Conservation (phyloP, 306 rosid genomes). For the Trifolium repens region DNA sequence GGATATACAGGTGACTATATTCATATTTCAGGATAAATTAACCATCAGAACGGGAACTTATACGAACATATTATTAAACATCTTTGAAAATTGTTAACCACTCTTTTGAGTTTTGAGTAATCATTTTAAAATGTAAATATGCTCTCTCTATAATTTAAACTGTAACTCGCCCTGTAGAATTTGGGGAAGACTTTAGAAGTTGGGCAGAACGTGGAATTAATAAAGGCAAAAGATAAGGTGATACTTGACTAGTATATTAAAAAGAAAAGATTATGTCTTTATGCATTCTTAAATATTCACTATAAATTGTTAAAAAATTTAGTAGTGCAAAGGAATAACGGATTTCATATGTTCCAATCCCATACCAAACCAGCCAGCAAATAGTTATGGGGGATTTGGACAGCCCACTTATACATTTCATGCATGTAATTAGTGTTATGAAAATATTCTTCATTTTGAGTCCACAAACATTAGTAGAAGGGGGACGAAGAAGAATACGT, state of each 20-base stretch:
- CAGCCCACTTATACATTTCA: constrained; percentile 38
- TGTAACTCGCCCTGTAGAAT: background rate
- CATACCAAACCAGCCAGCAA: constrained; percentile 34
- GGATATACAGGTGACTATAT: constrained; percentile 11
- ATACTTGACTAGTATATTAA: background rate
- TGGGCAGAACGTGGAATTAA: background rate
- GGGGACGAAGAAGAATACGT: constrained; percentile 31
- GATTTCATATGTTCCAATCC: constrained; percentile 37
- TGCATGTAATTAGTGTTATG: constrained; percentile 23
- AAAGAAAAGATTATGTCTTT: constrained; percentile 12
- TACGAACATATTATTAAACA: constrained; percentile 16
- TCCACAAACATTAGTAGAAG: constrained; percentile 29
- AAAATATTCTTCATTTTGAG: constrained; percentile 26
- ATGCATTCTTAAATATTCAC: constrained; percentile 34
- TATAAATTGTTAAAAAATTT: constrained; percentile 20
- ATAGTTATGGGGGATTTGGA: constrained; percentile 31
- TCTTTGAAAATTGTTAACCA: constrained; percentile 13
- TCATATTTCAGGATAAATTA: background rate
- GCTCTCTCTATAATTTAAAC: constrained; percentile 16
- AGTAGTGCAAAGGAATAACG: constrained; percentile 2
- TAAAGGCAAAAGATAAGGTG: constrained; percentile 15
- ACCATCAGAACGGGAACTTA: constrained; percentile 13
- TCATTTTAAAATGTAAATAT: constrained; percentile 29
- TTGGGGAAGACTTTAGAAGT: constrained; percentile 8
- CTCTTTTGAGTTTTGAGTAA: constrained; percentile 19